phyloP scores from a whole-genome alignment of 805 yeast species.

The Wickerhamomyces xylosicus region DNA sequence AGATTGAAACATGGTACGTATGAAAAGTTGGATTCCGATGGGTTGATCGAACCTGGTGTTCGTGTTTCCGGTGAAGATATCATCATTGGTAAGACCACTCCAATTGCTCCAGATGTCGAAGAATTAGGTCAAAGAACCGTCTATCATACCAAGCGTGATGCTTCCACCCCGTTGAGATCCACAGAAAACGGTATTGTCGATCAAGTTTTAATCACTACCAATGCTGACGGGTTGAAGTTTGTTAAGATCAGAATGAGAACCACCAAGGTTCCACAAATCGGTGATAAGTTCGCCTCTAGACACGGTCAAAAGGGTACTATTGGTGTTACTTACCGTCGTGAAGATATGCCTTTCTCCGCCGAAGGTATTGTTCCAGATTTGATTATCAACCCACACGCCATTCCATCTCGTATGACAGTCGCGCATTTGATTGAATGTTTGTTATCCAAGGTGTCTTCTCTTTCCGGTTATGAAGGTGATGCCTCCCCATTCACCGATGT shows the following conservation, averaged over 20 bases:
- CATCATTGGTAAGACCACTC: conserved; percentile 97
- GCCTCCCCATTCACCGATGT: conserved; percentile 99
- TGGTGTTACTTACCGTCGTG: conserved; percentile 97
- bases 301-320: conserved; percentile 99
- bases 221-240: conserved; percentile 95
- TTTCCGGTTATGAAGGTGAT: conserved; percentile 96
- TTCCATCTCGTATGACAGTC: conserved; percentile 99
- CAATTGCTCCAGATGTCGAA: conserved; percentile 98
- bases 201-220: conserved; percentile 92
- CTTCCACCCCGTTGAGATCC: conserved; percentile 92
- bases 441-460: conserved; percentile 86
- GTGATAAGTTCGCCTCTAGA: conserved; percentile 98
- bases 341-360: conserved; percentile 95
- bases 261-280: conserved; percentile 96
- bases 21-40: conserved; percentile 97
- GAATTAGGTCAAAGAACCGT: conserved; percentile 98
- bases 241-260: conserved; percentile 99
- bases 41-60: conserved; percentile 95
- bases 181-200: conserved; percentile 98
- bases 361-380: conserved; percentile 97
- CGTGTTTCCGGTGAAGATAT: conserved; percentile 99
- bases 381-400: conserved; percentile 97
- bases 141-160: conserved; percentile 97
- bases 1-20: conserved; percentile 97
- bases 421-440: conserved; percentile 99